phyloP scores from a whole-genome alignment of 2,329 filamentous ascomycete genomes.

The Tothia fuscella region DNA sequence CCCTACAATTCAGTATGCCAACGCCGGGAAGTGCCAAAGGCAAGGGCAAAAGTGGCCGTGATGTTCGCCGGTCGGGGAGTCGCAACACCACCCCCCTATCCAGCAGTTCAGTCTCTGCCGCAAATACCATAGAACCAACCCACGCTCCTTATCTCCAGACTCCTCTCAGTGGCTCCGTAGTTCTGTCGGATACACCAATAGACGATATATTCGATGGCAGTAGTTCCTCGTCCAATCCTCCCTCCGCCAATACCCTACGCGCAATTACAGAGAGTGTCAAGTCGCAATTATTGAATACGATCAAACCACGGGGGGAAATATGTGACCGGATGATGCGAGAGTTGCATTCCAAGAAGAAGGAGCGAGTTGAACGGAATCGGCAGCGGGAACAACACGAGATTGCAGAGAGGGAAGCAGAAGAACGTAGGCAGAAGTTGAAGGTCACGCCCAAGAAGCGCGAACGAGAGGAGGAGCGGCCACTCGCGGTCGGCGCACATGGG shows the following conservation, averaged over 20 bases:
- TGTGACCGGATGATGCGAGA: conserved; percentile 66
- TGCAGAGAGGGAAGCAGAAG: conserved; percentile 36
- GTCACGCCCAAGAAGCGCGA: conserved; percentile 56
- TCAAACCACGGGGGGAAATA: conserved; percentile 44
- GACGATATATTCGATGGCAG: conserved; percentile 59
- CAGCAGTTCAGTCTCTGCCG: conserved; percentile 35
- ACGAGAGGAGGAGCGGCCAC: conserved; percentile 46
- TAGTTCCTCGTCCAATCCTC: conserved; percentile 37
- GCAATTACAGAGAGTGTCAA: conserved; percentile 56
- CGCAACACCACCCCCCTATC: conserved; percentile 67
- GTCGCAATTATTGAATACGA: conserved; percentile 32
- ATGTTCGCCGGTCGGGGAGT: conserved; percentile 53
- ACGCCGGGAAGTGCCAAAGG: conserved; percentile 24
- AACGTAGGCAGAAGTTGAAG: conserved; percentile 31
- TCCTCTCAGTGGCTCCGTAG: conserved; percentile 38
- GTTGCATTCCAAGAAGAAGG: conserved; percentile 53
- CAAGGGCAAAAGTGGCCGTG: conserved; percentile 41
- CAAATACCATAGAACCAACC: conserved; percentile 25
- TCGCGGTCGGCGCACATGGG: conserved; percentile 51
- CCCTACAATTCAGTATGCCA: background rate
- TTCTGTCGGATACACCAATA: conserved; percentile 43
- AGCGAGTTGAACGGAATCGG: conserved; percentile 41
- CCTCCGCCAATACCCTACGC: conserved; percentile 52
- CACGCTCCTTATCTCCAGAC: conserved; percentile 53
- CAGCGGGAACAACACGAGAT: conserved; percentile 37